These are phyloP conservation scores for Psilocybe cyanescens DNA, from an alignment of 768 basidiomycete species.

Conservation along the genomic window DNA sequence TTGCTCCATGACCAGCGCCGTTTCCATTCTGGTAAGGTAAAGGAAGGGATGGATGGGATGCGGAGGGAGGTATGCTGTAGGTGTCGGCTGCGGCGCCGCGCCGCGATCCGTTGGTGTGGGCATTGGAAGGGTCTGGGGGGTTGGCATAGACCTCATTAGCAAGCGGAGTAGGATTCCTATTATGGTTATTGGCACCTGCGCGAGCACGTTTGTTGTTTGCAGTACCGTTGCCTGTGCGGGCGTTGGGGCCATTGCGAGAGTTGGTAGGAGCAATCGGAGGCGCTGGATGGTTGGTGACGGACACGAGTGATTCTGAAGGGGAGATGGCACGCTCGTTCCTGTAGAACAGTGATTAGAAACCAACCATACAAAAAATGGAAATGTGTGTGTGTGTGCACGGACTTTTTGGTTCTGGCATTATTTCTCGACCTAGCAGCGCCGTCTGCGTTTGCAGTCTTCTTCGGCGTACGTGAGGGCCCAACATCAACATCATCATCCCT, in stretches of 20 bases:
- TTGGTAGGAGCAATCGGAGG: slow-evolving; percentile 36
- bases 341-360: slow-evolving; percentile 10
- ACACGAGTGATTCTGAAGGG: slow-evolving; percentile 75
- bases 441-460: slow-evolving; percentile 60
- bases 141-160: slow-evolving; percentile 37
- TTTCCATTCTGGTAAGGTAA: slow-evolving; percentile 39
- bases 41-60: slow-evolving; percentile 62
- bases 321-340: slow-evolving; percentile 71
- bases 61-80: slow-evolving; percentile 52
- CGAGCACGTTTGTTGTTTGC: slow-evolving; percentile 49
- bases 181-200: slow-evolving; percentile 40
- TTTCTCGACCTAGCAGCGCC: slow-evolving; percentile 51
- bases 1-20: slow-evolving; percentile 36
- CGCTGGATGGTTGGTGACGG: slow-evolving; percentile 68
- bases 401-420: slow-evolving; percentile 66
- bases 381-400: slow-evolving; percentile 24
- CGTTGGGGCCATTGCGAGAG: slow-evolving; percentile 28
- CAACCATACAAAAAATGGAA: slow-evolving; percentile 3
- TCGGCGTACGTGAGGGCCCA: slow-evolving; percentile 53
- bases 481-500: slow-evolving; percentile 71
- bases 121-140: slow-evolving; percentile 23
- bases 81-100: slow-evolving; percentile 33
- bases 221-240: slow-evolving; percentile 21
- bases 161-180: slow-evolving; percentile 43
- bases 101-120: slow-evolving; percentile 36